A percentile compares a stretch with the other conserved stretches of the same genome.
Conservation (phyloP, 1,284 basidiomycete genomes). For the Dichomitus squalens region DNA sequence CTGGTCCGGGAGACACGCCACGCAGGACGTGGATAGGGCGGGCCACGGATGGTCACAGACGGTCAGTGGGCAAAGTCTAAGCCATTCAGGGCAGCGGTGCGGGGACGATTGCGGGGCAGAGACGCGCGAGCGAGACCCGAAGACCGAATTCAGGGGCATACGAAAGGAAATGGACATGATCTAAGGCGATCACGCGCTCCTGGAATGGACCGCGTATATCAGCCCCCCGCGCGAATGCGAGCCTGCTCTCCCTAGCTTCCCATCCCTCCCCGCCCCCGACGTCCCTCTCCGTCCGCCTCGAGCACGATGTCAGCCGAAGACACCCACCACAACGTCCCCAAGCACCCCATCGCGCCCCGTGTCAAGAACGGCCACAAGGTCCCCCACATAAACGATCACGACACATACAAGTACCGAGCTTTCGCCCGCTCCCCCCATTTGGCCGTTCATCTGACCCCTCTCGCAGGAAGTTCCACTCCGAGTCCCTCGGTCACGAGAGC, state of each 20-base stretch:
- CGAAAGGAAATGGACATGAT: background rate
- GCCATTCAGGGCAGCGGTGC: background rate
- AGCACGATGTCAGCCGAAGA: slow-evolving; percentile 23
- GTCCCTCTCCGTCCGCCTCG: background rate
- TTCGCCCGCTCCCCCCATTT: slow-evolving; percentile 4
- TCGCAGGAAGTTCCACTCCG: slow-evolving; percentile 52
- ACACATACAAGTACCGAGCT: slow-evolving; percentile 59
- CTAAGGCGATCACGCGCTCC: slow-evolving; percentile 9
- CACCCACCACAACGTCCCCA: slow-evolving; percentile 28
- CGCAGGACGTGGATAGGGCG: background rate
- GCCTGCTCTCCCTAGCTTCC: background rate
- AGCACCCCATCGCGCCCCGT: slow-evolving; percentile 72
- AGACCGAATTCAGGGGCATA: background rate
- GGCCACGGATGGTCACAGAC: background rate
- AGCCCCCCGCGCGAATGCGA: background rate
- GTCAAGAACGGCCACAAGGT: slow-evolving; percentile 58
- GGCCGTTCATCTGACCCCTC: slow-evolving; percentile 2
- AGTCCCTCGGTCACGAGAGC: slow-evolving; percentile 74
- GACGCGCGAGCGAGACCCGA: background rate
- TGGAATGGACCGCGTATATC: slow-evolving; percentile 1
- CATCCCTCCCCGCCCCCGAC: background rate
- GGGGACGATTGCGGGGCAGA: background rate
- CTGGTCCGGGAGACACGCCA: background rate
- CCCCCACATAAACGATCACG: slow-evolving; percentile 78
- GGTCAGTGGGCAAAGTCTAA: background rate